Evolutionary conservation across 139 green algal genomes (phyloP).

Genomic region (Chlorella sp.): DNA sequence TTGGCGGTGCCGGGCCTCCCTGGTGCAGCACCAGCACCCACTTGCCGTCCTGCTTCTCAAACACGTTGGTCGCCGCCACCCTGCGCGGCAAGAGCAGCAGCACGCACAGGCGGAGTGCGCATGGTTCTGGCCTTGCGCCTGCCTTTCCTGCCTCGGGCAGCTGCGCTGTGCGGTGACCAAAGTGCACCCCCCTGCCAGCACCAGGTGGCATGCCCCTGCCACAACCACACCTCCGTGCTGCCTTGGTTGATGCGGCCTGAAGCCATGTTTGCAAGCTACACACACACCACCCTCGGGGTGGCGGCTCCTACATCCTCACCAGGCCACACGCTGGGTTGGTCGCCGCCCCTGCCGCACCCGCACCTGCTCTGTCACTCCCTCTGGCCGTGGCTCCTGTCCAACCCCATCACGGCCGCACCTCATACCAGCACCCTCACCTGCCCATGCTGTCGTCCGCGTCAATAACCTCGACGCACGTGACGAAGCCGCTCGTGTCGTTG

Average conservation of each 20-base stretch:
- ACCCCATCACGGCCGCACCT: no score
- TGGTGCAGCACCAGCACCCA: slow-evolving; percentile 80
- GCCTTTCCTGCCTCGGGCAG: no score
- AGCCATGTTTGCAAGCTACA: background rate
- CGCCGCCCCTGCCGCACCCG: background rate
- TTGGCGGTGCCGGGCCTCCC: slow-evolving; percentile 18
- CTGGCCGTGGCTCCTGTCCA: background rate
- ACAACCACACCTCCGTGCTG: background rate
- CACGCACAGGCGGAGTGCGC: no score
- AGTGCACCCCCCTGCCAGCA: no score
- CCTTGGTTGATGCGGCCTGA: background rate
- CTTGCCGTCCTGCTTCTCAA: slow-evolving; percentile 68
- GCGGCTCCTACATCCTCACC: background rate
- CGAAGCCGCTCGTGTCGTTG: slow-evolving; percentile 40
- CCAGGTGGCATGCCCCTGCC: no score
- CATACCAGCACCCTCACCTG: slow-evolving; percentile 30
- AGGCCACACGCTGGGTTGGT: background rate
- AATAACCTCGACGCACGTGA: slow-evolving; percentile 77
- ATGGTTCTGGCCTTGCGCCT: no score
- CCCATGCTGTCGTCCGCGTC: slow-evolving; percentile 51
- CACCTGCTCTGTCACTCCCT: background rate
- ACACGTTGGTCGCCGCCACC: slow-evolving; percentile 79
- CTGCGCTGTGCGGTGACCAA: no score
- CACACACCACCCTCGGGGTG: background rate
- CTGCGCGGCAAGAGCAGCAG: slow-evolving; percentile 20